These are phyloP conservation scores for Ceratocystis diversiconidia DNA, from an alignment of 2,329 filamentous ascomycete species.

Conservation along the genomic window DNA sequence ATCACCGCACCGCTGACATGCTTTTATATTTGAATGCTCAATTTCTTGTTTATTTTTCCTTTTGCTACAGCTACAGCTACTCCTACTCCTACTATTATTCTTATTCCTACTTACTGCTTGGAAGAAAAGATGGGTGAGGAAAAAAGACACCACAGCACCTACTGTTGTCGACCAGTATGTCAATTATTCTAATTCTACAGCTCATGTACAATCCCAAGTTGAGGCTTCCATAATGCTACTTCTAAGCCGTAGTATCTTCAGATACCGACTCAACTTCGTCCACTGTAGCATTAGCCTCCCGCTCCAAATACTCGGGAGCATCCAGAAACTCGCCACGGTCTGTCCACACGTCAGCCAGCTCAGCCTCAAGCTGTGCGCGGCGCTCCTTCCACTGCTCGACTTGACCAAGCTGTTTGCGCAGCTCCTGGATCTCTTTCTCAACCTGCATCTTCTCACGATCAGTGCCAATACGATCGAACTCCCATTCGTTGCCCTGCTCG, in stretches of 20 bases:
- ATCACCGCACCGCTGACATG: neutral
- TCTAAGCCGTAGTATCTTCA: neutral
- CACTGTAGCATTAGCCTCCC: slow-evolving; percentile 16
- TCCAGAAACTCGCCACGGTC: slow-evolving; percentile 36
- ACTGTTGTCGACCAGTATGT: too few relatives aligned
- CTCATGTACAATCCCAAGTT: neutral
- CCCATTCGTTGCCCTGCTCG: slow-evolving; percentile 72
- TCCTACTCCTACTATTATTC: too few relatives aligned
- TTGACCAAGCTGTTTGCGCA: slow-evolving; percentile 63
- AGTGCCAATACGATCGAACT: slow-evolving; percentile 85
- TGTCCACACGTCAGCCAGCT: slow-evolving; percentile 54
- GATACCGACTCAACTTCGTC: neutral
- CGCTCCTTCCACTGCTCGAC: slow-evolving; percentile 75
- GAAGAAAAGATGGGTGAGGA: too few relatives aligned
- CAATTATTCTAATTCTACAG: neutral
- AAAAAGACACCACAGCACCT: too few relatives aligned
- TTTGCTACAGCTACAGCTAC: too few relatives aligned
- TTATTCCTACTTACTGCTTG: too few relatives aligned
- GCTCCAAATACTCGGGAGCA: slow-evolving; percentile 33
- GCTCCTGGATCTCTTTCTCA: slow-evolving; percentile 75
- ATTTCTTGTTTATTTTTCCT: neutral
- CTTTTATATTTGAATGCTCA: neutral
- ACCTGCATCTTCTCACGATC: slow-evolving; percentile 86
- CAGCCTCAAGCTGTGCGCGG: slow-evolving; percentile 64
- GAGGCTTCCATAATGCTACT: neutral